Evolutionary conservation across 805 yeast species (phyloP), one percentile per base, ranked within the genome.

Genomic region (Tetrapisispora nanseiensis): DNA sequence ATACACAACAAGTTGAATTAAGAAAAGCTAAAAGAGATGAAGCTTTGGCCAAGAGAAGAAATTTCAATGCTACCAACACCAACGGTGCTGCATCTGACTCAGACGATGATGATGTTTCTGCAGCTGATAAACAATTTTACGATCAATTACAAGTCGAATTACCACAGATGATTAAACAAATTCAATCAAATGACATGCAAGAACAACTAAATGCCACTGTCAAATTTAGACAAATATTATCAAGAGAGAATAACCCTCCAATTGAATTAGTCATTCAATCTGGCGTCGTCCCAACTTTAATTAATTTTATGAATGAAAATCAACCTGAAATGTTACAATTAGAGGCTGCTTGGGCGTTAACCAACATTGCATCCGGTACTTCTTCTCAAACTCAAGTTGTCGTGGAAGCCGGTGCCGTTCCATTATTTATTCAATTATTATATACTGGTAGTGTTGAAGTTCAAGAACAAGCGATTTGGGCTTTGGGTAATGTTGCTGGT

Each of bases 321-420:
- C 87, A 85, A 51, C 85, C 89, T 3, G 87, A 85, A 56, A 78
- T 84, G 72, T 73, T 92, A 55, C 97, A 90, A 67, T 76, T 92
- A 55, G 98, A 92, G 70, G 95, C 97, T 11, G 97, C 98, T 8
- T 92, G 98, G 98, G 97, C 97, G n/a, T 75, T 92, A 53, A 92
- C 98, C 39, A 92, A 92, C 62, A 90, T 92, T 63, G 97, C 97
- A 19, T 86, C 96, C 4, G 98, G 98, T 49, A 71, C 82, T 40
- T 78, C 95, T 33, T 82, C 78, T 37, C 97, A 92, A 67, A 92
- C 98, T 18, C 76, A 75, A 55, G 80, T 81, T 33, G 97, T 92
- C 42, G 92, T 92, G 43, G 90, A 87, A 48, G 80, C 90, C 4
- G 94, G 90, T 41, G 97, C 97, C 0, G 94, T 92, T 34, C 97